These are phyloP conservation scores for Thielaviopsis musarum DNA, from an alignment of 2,329 filamentous ascomycete genomes.

Conservation along the genomic window DNA sequence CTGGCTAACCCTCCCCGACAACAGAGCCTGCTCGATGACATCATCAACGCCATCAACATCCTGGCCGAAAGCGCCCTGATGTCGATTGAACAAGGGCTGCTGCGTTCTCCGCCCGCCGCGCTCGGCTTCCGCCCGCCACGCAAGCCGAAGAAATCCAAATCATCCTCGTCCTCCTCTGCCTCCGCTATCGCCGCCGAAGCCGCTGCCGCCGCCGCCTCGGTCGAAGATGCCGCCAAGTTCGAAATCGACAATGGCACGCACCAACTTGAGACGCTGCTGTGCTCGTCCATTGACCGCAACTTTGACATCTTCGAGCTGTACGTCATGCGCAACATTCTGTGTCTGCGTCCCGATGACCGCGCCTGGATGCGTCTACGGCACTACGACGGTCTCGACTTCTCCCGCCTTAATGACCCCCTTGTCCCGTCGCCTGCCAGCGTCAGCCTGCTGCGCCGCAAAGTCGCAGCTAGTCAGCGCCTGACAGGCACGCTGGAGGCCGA, in stretches of 20 bases:
- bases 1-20: neutral
- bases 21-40: constrained; percentile 87
- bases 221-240: constrained; percentile 26
- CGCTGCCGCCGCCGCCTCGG: constrained; percentile 15
- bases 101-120: constrained; percentile 52
- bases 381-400: constrained; percentile 53
- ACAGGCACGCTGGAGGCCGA: constrained; percentile 54
- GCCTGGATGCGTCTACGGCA: constrained; percentile 70
- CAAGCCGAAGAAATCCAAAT: constrained; percentile 19
- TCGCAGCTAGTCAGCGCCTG: constrained; percentile 65
- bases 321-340: constrained; percentile 70
- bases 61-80: constrained; percentile 80
- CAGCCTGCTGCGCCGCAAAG: constrained; percentile 51
- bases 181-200: neutral
- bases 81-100: constrained; percentile 68
- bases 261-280: constrained; percentile 67
- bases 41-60: constrained; percentile 92
- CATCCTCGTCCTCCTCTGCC: neutral
- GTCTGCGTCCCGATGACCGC: constrained; percentile 49
- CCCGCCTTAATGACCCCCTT: neutral
- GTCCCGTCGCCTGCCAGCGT: constrained; percentile 49
- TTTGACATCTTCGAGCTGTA: constrained; percentile 85
- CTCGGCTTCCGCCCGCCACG: constrained; percentile 58
- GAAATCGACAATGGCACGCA: constrained; percentile 85
- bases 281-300: constrained; percentile 65